These are phyloP conservation scores for Saccharum officinarum DNA, from an alignment of 176 grass and related monocot species.

Conservation along the genomic window DNA sequence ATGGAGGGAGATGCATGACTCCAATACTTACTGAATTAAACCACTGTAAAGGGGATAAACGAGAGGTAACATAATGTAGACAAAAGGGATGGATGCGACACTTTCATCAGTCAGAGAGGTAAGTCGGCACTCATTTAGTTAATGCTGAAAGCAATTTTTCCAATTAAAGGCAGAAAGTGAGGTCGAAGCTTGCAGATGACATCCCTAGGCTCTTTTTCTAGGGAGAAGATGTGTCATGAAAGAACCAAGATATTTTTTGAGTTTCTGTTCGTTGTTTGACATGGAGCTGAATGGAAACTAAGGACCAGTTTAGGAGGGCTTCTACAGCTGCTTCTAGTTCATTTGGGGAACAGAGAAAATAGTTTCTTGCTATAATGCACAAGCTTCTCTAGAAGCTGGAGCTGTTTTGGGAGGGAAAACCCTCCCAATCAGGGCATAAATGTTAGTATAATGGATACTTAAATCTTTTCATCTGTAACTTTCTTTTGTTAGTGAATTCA, in stretches of 20 bases:
- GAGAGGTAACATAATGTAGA: neutral
- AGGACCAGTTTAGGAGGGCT: neutral
- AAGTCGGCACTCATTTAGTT: slow-evolving; percentile 22
- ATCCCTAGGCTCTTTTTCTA: slow-evolving; percentile 22
- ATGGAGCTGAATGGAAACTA: slow-evolving; percentile 18
- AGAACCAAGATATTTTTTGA: neutral
- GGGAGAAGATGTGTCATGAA: neutral
- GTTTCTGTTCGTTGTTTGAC: neutral
- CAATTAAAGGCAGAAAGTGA: slow-evolving; percentile 37
- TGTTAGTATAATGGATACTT: neutral
- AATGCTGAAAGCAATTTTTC: slow-evolving; percentile 18
- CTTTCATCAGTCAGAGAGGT: neutral
- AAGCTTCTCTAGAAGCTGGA: neutral
- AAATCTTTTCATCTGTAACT: neutral
- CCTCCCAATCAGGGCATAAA: neutral
- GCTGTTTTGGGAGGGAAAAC: neutral
- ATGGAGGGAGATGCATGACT: slow-evolving; percentile 18
- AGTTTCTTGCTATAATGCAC: neutral
- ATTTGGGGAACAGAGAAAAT: neutral
- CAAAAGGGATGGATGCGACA: slow-evolving; percentile 8
- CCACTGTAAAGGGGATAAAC: neutral
- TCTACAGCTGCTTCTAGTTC: neutral
- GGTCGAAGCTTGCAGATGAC: neutral
- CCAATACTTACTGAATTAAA: neutral
- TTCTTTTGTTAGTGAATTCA: neutral